Evolutionary conservation across 345 rosid genomes (phyloP).

Genomic region (Citrus reticulata): DNA sequence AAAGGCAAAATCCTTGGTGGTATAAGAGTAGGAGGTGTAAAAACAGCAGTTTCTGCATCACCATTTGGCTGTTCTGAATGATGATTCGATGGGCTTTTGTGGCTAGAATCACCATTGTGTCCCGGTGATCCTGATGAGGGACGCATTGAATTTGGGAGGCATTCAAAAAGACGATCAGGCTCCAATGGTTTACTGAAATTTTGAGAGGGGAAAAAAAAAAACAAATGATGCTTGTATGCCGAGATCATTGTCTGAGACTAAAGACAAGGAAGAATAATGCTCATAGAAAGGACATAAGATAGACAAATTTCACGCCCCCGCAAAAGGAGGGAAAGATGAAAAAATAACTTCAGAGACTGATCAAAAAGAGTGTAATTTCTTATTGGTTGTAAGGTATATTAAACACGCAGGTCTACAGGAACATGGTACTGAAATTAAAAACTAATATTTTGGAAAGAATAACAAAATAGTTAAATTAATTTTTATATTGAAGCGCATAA

Average conservation of each 20-base stretch:
- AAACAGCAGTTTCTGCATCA: slow-evolving; percentile 55
- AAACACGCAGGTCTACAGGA: neutral
- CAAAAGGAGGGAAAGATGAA: neutral
- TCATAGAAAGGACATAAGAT: neutral
- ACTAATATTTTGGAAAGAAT: neutral
- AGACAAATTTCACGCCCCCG: neutral
- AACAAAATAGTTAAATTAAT: neutral
- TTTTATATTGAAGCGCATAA: neutral
- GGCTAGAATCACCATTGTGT: slow-evolving; percentile 38
- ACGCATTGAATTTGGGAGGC: slow-evolving; percentile 89
- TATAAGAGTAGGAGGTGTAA: slow-evolving; percentile 77
- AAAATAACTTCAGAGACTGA: neutral
- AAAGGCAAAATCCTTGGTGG: slow-evolving; percentile 85
- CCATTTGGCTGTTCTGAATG: slow-evolving; percentile 60
- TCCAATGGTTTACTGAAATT: slow-evolving; percentile 85
- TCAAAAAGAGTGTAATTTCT: neutral
- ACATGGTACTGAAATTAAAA: neutral
- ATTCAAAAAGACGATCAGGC: slow-evolving; percentile 91
- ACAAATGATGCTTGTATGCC: slow-evolving; percentile 12
- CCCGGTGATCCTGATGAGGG: slow-evolving; percentile 69
- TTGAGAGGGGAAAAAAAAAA: neutral
- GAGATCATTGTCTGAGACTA: slow-evolving; percentile 1
- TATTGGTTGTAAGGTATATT: neutral
- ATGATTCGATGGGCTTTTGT: slow-evolving; percentile 34
- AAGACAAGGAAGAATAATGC: neutral